These are phyloP conservation scores for Orbilia javanica DNA, from an alignment of 2,329 filamentous ascomycete species.

Conservation along the genomic window DNA sequence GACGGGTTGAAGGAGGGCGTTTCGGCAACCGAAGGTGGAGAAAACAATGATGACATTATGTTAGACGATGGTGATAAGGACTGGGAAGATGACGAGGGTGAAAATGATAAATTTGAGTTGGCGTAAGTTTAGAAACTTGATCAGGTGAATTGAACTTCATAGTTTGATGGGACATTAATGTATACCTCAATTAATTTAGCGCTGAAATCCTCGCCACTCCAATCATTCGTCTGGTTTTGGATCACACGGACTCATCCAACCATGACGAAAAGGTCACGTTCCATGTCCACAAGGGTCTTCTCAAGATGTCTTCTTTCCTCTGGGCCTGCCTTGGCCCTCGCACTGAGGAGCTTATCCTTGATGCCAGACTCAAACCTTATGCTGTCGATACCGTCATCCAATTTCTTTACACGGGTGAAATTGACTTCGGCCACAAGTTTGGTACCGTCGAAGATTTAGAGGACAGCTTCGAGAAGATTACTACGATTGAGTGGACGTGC, in stretches of 20 bases:
- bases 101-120: not conserved
- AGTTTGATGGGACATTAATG: too few relatives aligned
- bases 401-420: constrained; percentile 40
- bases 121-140: constrained; percentile 35
- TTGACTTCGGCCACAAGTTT: constrained; percentile 36
- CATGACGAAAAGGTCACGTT: constrained; percentile 41
- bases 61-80: constrained; percentile 30
- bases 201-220: constrained; percentile 32
- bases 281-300: constrained; percentile 28
- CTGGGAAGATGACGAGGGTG: constrained; percentile 33
- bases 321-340: constrained; percentile 2
- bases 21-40: not conserved
- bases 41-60: not conserved
- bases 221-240: constrained; percentile 32
- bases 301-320: constrained; percentile 17
- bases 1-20: constrained; percentile 36
- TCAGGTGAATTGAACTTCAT: too few relatives aligned
- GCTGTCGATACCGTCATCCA: constrained; percentile 42
- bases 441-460: constrained; percentile 41
- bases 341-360: constrained; percentile 30
- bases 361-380: constrained; percentile 45
- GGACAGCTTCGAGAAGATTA: constrained; percentile 33
- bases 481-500: constrained; percentile 37
- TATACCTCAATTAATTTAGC: too few relatives aligned
- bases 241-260: constrained; percentile 25